A percentile compares a stretch with the other conserved stretches of the same genome.
These are phyloP conservation scores for Eleusine indica DNA, from an alignment of 176 grass and related monocot species.

Conservation along the genomic window DNA sequence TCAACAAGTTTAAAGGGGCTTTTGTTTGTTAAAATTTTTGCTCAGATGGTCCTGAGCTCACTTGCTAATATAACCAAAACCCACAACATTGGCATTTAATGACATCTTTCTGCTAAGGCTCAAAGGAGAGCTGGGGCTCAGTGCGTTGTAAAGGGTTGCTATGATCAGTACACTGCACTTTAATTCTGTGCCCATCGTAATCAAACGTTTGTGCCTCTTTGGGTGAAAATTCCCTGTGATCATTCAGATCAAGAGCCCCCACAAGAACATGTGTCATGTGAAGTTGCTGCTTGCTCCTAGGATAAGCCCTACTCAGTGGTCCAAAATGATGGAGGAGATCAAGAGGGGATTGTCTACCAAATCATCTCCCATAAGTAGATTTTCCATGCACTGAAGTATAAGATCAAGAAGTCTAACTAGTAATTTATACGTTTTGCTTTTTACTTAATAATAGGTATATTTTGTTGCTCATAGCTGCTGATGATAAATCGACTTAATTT, in stretches of 20 bases:
- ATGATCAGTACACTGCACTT: conserved; percentile 46
- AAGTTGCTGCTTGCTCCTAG: conserved; percentile 61
- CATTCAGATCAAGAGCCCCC: conserved; percentile 55
- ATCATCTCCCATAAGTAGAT: not conserved
- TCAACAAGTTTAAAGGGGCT: conserved; percentile 48
- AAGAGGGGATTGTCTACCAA: not conserved
- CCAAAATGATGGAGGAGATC: conserved; percentile 37
- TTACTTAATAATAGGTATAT: conserved; percentile 37
- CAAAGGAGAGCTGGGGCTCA: conserved; percentile 25
- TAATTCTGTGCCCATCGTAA: conserved; percentile 47
- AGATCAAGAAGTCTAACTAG: conserved; percentile 16
- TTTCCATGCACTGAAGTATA: conserved; percentile 2
- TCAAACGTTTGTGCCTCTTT: conserved; percentile 46
- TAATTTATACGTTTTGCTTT: not conserved
- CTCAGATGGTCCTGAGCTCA: conserved; percentile 45
- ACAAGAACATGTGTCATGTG: conserved; percentile 69
- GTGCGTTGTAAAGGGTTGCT: conserved; percentile 54
- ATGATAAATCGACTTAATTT: not conserved
- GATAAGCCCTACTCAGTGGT: conserved; percentile 41
- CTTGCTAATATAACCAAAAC: conserved; percentile 48
- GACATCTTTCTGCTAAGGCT: conserved; percentile 43
- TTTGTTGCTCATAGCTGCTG: conserved; percentile 37
- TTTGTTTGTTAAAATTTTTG: conserved; percentile 35
- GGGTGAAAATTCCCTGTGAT: conserved; percentile 47
- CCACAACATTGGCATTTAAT: conserved; percentile 39